phyloP scores from a whole-genome alignment of 164 flowering plant genomes.

The Platanus orientalis region DNA sequence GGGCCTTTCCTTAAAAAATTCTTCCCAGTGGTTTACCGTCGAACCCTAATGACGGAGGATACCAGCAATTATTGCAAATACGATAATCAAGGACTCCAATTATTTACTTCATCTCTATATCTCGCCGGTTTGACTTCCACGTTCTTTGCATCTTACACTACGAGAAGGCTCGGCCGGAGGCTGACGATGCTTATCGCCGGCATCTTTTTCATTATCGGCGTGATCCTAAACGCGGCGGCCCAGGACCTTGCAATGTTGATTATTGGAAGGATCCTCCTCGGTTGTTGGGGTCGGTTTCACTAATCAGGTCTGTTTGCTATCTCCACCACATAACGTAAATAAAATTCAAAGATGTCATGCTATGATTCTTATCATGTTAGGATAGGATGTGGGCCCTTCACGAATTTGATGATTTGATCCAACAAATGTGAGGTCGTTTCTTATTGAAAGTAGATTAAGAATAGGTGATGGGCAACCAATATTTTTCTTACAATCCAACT shows the following conservation, averaged over 20 bases:
- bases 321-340: background rate
- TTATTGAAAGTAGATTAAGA: too few relatives aligned
- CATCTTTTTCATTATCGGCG: constrained; percentile 62
- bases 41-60: constrained; percentile 15
- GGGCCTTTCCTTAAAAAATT: constrained; percentile 61
- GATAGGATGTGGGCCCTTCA: too few relatives aligned
- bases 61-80: constrained; percentile 91
- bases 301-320: constrained; percentile 55
- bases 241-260: constrained; percentile 79
- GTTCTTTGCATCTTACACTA: constrained; percentile 88
- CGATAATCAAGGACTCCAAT: constrained; percentile 78
- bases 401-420: background rate
- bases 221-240: constrained; percentile 65
- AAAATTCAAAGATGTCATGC: too few relatives aligned
- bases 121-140: constrained; percentile 77
- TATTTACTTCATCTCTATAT: constrained; percentile 89
- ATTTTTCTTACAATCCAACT: too few relatives aligned
- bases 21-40: constrained; percentile 64
- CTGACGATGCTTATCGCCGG: constrained; percentile 87
- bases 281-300: constrained; percentile 97
- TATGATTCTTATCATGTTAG: too few relatives aligned
- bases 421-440: too few relatives aligned
- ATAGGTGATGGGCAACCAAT: too few relatives aligned
- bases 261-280: constrained; percentile 82
- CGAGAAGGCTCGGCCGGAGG: constrained; percentile 62